These are phyloP conservation scores for Malassezia globosa DNA, from an alignment of 1,284 basidiomycete species.

Conservation along the genomic window DNA sequence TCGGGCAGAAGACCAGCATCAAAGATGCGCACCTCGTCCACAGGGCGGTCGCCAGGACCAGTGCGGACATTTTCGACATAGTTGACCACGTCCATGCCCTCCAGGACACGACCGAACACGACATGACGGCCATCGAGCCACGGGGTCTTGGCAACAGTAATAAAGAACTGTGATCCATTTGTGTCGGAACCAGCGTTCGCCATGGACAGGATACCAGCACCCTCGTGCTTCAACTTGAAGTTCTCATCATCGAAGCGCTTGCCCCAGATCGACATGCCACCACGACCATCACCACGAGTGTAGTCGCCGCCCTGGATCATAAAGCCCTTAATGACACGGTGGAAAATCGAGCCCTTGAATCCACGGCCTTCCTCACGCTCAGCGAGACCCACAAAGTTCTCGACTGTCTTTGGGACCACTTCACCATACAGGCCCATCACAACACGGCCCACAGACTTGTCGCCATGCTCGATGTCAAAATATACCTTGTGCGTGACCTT, in stretches of 20 bases:
- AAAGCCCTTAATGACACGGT: slow-evolving; percentile 56
- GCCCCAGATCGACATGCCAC: slow-evolving; percentile 43
- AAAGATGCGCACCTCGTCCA: slow-evolving; percentile 27
- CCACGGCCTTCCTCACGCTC: slow-evolving; percentile 58
- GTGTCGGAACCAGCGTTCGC: slow-evolving; percentile 49
- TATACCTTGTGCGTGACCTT: slow-evolving; percentile 33
- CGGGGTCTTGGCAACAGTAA: slow-evolving; percentile 39
- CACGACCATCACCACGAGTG: slow-evolving; percentile 40
- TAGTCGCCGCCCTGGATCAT: slow-evolving; percentile 50
- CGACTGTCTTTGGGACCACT: slow-evolving; percentile 37
- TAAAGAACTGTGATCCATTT: slow-evolving; percentile 46
- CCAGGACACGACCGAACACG: slow-evolving; percentile 40
- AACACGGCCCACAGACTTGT: slow-evolving; percentile 36
- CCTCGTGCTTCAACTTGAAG: slow-evolving; percentile 38
- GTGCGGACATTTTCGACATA: slow-evolving; percentile 38
- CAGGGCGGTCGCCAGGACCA: slow-evolving; percentile 31
- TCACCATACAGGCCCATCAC: slow-evolving; percentile 37
- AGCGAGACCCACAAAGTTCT: slow-evolving; percentile 43
- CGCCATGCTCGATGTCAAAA: slow-evolving; percentile 44
- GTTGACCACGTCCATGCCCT: slow-evolving; percentile 41
- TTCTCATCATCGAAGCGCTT: slow-evolving; percentile 34
- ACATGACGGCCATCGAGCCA: slow-evolving; percentile 40
- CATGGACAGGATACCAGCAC: slow-evolving; percentile 32
- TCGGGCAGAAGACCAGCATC: slow-evolving; percentile 34
- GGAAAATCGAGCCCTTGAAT: slow-evolving; percentile 62